A percentile compares a stretch with the other conserved stretches of the same genome.
phyloP scores from a whole-genome alignment of 768 basidiomycete genomes.

The Mycena rosella region DNA sequence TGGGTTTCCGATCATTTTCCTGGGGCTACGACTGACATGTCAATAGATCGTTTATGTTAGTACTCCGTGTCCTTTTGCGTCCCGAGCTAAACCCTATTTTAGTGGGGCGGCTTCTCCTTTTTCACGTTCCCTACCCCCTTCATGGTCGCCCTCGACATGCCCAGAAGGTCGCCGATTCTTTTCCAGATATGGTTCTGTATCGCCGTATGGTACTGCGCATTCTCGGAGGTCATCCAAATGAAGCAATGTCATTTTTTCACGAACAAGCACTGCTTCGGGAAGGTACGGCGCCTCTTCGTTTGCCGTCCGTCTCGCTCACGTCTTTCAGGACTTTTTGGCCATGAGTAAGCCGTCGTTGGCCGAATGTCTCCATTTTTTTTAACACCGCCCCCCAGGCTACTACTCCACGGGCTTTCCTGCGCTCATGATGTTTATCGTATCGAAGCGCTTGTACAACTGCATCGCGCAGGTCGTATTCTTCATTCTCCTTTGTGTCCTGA shows the following conservation, averaged over 20 bases:
- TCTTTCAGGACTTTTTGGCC: constrained; percentile 41
- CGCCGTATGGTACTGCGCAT: constrained; percentile 40
- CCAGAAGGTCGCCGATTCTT: constrained; percentile 36
- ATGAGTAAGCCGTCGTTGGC: constrained; percentile 29
- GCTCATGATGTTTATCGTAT: constrained; percentile 42
- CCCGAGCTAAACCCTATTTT: no score
- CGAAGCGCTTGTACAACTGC: constrained; percentile 41
- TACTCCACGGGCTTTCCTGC: constrained; percentile 42
- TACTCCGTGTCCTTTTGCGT: not conserved
- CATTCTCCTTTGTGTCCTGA: constrained; percentile 35
- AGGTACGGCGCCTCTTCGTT: constrained; percentile 3
- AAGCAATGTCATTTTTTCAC: constrained; percentile 33
- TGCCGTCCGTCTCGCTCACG: constrained; percentile 1
- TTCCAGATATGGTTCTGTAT: constrained; percentile 47
- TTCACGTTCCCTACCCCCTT: constrained; percentile 38
- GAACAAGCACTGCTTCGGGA: constrained; percentile 23
- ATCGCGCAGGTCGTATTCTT: constrained; percentile 37
- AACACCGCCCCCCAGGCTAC: constrained; percentile 34
- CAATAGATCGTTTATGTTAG: constrained; percentile 25
- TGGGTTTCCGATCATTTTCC: not conserved
- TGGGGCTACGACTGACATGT: not conserved
- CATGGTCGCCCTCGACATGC: constrained; percentile 48
- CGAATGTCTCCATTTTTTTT: not conserved
- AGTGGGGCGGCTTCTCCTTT: constrained; percentile 35
- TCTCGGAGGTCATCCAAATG: constrained; percentile 35